Evolutionary conservation across 371 early-diverging fungal species (phyloP).

Genomic region (Rhizopus arrhizus): DNA sequence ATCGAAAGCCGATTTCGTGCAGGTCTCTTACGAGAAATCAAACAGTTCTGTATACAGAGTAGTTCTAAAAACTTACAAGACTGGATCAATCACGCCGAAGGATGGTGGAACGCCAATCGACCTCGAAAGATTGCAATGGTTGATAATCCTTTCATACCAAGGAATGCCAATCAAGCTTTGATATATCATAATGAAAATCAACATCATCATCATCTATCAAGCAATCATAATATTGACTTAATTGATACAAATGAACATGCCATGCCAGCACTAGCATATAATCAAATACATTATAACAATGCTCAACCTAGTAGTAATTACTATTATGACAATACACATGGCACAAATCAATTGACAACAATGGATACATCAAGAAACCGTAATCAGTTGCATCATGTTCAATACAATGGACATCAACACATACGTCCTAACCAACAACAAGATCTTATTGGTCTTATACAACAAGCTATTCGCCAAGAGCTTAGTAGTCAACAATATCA

Average conservation of each 20-base stretch:
- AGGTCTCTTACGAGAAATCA: neutral
- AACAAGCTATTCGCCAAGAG: neutral
- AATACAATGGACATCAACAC: neutral
- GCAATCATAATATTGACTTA: neutral
- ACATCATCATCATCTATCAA: neutral
- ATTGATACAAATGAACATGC: neutral
- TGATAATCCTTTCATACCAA: neutral
- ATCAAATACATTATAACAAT: too few relatives aligned
- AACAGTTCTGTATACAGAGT: neutral
- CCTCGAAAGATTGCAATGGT: neutral
- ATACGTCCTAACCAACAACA: neutral
- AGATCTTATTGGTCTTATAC: neutral
- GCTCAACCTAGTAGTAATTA: too few relatives aligned
- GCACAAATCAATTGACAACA: too few relatives aligned
- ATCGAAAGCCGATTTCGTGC: conserved; percentile 6
- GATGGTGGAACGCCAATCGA: conserved; percentile 1
- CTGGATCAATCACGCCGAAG: neutral
- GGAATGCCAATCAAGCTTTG: neutral
- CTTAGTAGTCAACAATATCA: neutral
- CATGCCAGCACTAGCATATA: too few relatives aligned
- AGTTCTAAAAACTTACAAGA: neutral
- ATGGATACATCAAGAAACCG: too few relatives aligned
- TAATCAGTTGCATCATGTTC: neutral
- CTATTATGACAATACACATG: too few relatives aligned
- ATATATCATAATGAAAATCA: neutral